Conservation (phyloP, 306 rosid genomes). For the Clitoria ternatea region DNA sequence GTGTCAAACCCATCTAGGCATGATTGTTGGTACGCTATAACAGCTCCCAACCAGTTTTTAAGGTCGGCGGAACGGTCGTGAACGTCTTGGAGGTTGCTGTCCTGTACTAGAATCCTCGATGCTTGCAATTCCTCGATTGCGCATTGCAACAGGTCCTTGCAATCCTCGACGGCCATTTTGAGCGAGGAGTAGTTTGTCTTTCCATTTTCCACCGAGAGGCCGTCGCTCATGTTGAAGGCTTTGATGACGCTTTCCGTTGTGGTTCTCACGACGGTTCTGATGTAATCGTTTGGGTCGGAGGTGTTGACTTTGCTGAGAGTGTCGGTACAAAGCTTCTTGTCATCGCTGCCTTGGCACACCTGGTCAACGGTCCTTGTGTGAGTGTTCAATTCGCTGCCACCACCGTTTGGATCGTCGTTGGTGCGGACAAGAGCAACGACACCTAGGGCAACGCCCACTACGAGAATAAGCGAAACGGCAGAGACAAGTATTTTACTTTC, state of each 20-base stretch:
- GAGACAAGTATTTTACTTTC: constrained; percentile 34
- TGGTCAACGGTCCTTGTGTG: constrained; percentile 35
- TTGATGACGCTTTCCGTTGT: constrained; percentile 36
- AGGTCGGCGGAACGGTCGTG: constrained; percentile 35
- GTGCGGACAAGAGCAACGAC: constrained; percentile 32
- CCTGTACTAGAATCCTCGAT: background rate
- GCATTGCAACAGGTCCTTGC: constrained; percentile 48
- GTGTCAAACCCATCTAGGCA: constrained; percentile 52
- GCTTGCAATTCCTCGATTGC: constrained; percentile 43
- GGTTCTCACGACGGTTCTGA: constrained; percentile 34
- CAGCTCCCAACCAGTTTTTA: constrained; percentile 63
- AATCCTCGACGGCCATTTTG: constrained; percentile 53
- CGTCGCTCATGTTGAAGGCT: constrained; percentile 43
- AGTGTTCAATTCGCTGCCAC: background rate
- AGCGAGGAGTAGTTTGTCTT: background rate
- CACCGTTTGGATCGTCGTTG: background rate
- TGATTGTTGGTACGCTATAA: constrained; percentile 47
- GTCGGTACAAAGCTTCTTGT: constrained; percentile 32
- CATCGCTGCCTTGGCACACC: constrained; percentile 36
- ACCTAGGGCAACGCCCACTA: constrained; percentile 58
- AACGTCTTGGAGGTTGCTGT: background rate
- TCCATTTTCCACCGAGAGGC: background rate
- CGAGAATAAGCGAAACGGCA: constrained; percentile 44
- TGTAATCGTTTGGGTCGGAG: constrained; percentile 36
- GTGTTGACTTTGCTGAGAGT: constrained; percentile 22